Base-by-base conservation (phyloP, 2,329 filamentous ascomycete genomes). In the Ilyonectria mors-panacis region DNA sequence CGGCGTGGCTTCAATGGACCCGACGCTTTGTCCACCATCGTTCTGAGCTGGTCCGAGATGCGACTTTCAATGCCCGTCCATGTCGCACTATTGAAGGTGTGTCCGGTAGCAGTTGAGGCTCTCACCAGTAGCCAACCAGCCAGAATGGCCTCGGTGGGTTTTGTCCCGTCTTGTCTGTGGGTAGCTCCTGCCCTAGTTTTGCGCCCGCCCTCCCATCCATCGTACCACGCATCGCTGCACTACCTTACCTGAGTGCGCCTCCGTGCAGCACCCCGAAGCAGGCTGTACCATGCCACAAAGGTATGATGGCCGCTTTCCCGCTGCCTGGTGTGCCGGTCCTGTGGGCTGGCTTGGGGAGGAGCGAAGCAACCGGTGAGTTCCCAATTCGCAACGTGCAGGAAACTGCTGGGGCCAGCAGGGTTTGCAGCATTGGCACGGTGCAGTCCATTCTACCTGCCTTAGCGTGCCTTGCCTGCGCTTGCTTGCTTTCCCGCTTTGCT, bases 351-450 rank as follows among this genome's bases (percentile, higher is more conserved):
- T 54, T 53, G 47, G 63, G 26, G n/a, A 35, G 23, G 30, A 42
- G 47, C n/a, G 33, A 66, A 65, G 35, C 51, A 23, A 19, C 62
- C 30, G 39, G 55, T 15, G 30, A 45, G 62, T 44, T 56, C 54
- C 48, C 45, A 33, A 48, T 59, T 45, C 17, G 63, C 51, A 44
- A 42, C 63, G 33, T 55, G 57, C 63, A 65, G 57, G 57, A 60
- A 60, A 54, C 44, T 51, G 57, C 56, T 42, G 44, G 44, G 35
- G 21, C 26, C 51, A 65, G 42, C 56, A 56, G 56, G 62, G 62
- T 59, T 65, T 59, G 42, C 56, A 35, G 48, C 48, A 45, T 60
- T 42, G 23, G 35, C 48, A 60, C 58, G n/a, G 26, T 48, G 26
- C 44, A 56, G 39, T 48, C 44, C 13, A 21, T 9, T 30, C 23